A percentile compares a stretch with the other conserved stretches of the same genome.
phyloP scores from a whole-genome alignment of 352 stramenopile species.

The Thalassiosira ordinaria region DNA sequence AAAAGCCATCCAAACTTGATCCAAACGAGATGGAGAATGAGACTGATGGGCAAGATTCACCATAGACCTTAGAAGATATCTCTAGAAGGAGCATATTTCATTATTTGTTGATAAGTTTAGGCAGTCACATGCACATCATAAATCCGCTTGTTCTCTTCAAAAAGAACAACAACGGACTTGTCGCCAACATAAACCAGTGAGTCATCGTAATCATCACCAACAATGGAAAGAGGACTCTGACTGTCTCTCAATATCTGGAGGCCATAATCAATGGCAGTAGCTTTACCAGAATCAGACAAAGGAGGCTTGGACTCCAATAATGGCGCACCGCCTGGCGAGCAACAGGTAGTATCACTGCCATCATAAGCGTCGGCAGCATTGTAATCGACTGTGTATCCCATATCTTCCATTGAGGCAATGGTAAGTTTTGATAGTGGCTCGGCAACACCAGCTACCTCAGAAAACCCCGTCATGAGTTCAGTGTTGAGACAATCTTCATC shows the following conservation, averaged over 20 bases:
- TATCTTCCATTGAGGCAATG: slow-evolving; percentile 40
- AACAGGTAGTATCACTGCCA: background rate
- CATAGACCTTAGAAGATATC: too few species aligned
- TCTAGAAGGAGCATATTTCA: too few species aligned
- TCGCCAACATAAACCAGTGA: background rate
- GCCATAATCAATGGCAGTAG: background rate
- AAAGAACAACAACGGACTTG: background rate
- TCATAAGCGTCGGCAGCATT: slow-evolving; percentile 19
- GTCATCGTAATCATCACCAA: background rate
- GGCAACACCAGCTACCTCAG: background rate
- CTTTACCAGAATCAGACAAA: background rate
- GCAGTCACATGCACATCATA: background rate
- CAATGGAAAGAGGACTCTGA: background rate
- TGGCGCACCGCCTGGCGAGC: background rate
- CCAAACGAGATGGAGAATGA: too few species aligned
- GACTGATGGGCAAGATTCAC: too few species aligned
- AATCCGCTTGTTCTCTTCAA: background rate
- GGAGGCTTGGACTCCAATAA: background rate
- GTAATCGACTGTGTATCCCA: slow-evolving; percentile 42
- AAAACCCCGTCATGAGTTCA: slow-evolving; percentile 32
- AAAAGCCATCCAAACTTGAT: too few species aligned
- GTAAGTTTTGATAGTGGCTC: slow-evolving; percentile 22
- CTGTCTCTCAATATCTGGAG: background rate
- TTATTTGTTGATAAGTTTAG: too few species aligned
- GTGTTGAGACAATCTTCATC: slow-evolving; percentile 22